Conservation (phyloP, 345 rosid species). For the Aegle marmelos region DNA sequence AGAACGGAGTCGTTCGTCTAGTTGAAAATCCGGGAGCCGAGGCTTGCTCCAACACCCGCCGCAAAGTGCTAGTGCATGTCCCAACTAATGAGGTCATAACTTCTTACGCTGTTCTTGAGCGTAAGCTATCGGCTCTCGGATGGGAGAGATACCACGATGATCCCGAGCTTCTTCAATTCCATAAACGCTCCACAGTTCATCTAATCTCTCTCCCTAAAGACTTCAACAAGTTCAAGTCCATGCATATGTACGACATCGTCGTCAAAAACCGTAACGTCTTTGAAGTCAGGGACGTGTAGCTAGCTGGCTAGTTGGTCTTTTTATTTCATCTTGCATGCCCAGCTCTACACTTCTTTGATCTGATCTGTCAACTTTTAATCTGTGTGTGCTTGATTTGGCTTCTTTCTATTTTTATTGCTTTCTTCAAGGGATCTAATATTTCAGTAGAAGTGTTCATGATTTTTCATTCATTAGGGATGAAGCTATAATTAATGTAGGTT, state of each 20-base stretch:
- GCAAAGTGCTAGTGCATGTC: slow-evolving; percentile 50
- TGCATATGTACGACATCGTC: slow-evolving; percentile 86
- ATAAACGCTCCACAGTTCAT: slow-evolving; percentile 55
- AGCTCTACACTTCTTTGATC: no score
- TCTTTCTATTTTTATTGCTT: not conserved
- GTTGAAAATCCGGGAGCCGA: slow-evolving; percentile 55
- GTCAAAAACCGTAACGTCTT: slow-evolving; percentile 70
- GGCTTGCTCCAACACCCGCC: slow-evolving; percentile 21
- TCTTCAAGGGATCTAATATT: not conserved
- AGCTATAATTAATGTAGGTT: not conserved
- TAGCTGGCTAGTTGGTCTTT: not conserved
- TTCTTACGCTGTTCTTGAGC: slow-evolving; percentile 57
- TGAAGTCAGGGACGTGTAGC: slow-evolving; percentile 50
- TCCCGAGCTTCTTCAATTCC: slow-evolving; percentile 70
- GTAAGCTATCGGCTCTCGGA: slow-evolving; percentile 55
- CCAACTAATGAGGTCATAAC: slow-evolving; percentile 65
- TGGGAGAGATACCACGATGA: slow-evolving; percentile 81
- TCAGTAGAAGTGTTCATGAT: not conserved
- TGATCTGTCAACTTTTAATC: not conserved
- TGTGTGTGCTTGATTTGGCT: not conserved
- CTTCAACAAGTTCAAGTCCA: slow-evolving; percentile 60
- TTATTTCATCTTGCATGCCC: not conserved
- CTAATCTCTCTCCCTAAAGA: slow-evolving; percentile 77
- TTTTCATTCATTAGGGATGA: not conserved
- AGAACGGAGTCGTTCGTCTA: slow-evolving; percentile 59